Base-by-base conservation (phyloP, 257 asterid genomes). In the Linderniella brevidens region DNA sequence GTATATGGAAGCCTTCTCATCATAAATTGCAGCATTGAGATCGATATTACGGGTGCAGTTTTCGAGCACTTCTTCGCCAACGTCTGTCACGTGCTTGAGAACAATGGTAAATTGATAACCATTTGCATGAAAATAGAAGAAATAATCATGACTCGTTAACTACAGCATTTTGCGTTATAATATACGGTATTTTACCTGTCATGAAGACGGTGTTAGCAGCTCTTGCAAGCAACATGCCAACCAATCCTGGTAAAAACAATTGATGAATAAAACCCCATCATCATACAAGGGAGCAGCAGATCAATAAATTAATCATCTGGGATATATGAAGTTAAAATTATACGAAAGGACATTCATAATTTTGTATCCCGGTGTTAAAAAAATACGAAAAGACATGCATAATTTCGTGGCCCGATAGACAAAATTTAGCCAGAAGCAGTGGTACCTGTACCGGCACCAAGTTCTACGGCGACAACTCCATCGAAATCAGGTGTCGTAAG, bases 401-500 rank as follows among this genome's bases (percentile, higher is more conserved):
- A 53, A 52, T 50, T 42, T 48, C 4, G 25, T 11, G 4, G 2
- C 55, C 51, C 9, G 40, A 53, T 25, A 53, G 52, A 50, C 40
- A 41, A 20, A 40, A 58, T n/a, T 47, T 55, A 55, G 36, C 60
- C 54, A 58, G 12, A 60, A 41, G 58, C 51, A 44, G n/a, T n/a
- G n/a, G 59, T 63, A 85, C 98, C 98, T 49, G 96, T 81, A 58
- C 98, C 98, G 46, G 96, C 86, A 17, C 98, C 98, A 61, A 88
- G 94, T 58, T 84, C 96, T 37, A 77, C 14, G 4, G 93, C 94
- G 60, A 76, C 68, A 58, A 70, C 53, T 56, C 82, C 93, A 47
- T 72, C 71, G 53, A 73, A 67, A 62, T 59, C 64, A 16, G 82
- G 73, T 42, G 87, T 74, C 9, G 60, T 75, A 64, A 58, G 53